Base-by-base conservation (phyloP, 2,329 filamentous ascomycete species). In the Neopestalotiopsis rosae region DNA sequence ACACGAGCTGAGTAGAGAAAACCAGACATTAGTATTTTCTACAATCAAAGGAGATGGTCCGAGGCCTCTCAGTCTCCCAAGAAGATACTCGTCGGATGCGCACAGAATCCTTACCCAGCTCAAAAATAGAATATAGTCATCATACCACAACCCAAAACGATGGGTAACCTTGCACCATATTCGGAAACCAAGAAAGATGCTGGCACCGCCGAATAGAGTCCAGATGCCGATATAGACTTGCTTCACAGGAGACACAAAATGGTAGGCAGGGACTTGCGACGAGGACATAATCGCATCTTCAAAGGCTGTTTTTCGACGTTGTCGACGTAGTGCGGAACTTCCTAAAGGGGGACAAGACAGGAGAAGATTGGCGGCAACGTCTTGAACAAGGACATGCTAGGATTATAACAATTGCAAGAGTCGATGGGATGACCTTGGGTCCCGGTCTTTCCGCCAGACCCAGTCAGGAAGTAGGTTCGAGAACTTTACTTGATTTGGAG, bases 101-200 rank as follows among this genome's bases (percentile, higher is more conserved):
- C 20, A 14, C 17, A n/a, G n/a, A 52, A 17, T 52, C 17, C 71
- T 72, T 69, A 75, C 73, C 73, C 73, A 75, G 17, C 69, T 69
- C 28, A 68, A 59, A 28, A 73, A 59, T 5, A 75, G 70, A 45
- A 73, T 67, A 49, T 72, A 70, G 28, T 75, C 73, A 64, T 75
- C 73, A 58, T 65, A 68, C 70, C 68, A 69, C 34, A 69, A 64
- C 12, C 68, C 63, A 45, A 67, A 49, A 1, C 61, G 56, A 14
- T 61, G 59, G 13, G 58, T 67, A 13, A 68, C 12, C 42, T 69
- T 69, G 45, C 59, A 67, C 71, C 71, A 72, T 14, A 75, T 17
- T 6, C 73, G 66, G 4, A 75, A 66, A 45, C 69, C 69, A n/a
- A 75, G 70, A 52, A 73, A 72, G 5, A 65, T 61, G 14, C 69